Evolutionary conservation across 495 filamentous ascomycete species (phyloP), one percentile per base, ranked within the genome.

Genomic region (Saxispiralis lemnorum): DNA sequence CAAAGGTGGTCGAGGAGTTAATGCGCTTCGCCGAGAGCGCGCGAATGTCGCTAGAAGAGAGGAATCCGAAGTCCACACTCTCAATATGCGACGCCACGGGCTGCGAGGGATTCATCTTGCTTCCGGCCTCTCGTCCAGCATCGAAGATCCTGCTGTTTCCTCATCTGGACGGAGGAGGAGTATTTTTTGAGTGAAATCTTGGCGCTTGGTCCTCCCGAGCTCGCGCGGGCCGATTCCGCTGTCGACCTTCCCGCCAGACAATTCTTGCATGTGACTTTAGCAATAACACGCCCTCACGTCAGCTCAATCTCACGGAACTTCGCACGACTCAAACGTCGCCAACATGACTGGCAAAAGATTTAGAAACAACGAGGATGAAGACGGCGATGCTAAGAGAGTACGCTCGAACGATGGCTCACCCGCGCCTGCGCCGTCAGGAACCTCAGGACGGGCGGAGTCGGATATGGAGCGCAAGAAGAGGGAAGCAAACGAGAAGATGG

Each of bases 1-100:
- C 88, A 60, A 95, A 86, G 16, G 92, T 94, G 34, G 69, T 76
- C 16, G 83, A 76, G 66, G 87, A 88, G 48, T 86, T 75, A 52
- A 99, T 89, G 61, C 75, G 75, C 66, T 85, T 89, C 44, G 93
- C 92, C 7, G 92, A 96, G 38, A 94, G 71, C 47, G 76, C 71
- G 59, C 75, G 77, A 63, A 96, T 84, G 59, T 96, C 92, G 43
- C 79, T 70, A 36, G 76, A 60, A 41, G 78, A 72, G 51, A 93
- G 76, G 57, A 83, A 78, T 28, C 71, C 76, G 66, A 99, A 99
- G 58, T 88, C 80, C 51, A 96, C 83, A 56, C 81, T 81, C 58
- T 75, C 71, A 59, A 99, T 79, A 58, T 75, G 63, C 52, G 85
- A 93, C 55, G 79, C 68, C 47, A 95, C 76, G 31, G 89, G 86